Conservation (phyloP, 73 alveolate genomes). For the Symbiodinium natans region DNA sequence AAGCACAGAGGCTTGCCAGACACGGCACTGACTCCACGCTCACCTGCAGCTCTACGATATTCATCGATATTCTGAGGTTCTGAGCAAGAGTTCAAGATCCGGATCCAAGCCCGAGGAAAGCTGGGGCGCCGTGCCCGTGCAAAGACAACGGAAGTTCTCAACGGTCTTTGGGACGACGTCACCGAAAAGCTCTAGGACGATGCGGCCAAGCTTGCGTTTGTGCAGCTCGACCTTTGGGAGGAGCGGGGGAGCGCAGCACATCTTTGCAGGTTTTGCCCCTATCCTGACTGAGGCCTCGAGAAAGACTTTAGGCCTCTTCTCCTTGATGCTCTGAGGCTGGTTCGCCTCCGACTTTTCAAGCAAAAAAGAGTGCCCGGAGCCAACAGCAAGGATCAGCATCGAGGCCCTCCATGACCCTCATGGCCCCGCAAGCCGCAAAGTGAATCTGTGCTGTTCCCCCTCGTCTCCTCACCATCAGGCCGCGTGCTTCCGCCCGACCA, state of each 20-base stretch:
- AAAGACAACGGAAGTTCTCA: conserved; percentile 98
- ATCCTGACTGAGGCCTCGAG: conserved; percentile 22
- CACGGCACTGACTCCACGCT: conserved; percentile 95
- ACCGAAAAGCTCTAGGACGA: conserved; percentile 95
- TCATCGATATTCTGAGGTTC: too few relatives aligned
- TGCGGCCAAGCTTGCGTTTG: conserved; percentile 81
- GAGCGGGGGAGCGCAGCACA: background rate
- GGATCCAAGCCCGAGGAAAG: background rate
- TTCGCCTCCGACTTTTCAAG: conserved; percentile 24
- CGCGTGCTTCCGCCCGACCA: conserved; percentile 92
- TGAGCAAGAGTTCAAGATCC: background rate
- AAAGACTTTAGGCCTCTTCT: conserved; percentile 87
- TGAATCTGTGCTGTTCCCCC: too few relatives aligned
- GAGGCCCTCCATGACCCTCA: too few relatives aligned
- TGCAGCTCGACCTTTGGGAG: conserved; percentile 61
- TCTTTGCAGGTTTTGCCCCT: background rate
- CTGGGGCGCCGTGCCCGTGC: conserved; percentile 95
- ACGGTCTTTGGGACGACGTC: conserved; percentile 97
- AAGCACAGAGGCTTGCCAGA: conserved; percentile 96
- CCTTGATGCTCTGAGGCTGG: conserved; percentile 91
- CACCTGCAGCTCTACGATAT: conserved; percentile 94
- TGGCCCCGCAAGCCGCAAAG: too few relatives aligned
- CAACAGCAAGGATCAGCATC: too few relatives aligned
- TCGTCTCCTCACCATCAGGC: conserved; percentile 81
- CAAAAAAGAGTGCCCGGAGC: too few relatives aligned